Base-by-base conservation (phyloP, 495 filamentous ascomycete species). In the Evernia prunastri region DNA sequence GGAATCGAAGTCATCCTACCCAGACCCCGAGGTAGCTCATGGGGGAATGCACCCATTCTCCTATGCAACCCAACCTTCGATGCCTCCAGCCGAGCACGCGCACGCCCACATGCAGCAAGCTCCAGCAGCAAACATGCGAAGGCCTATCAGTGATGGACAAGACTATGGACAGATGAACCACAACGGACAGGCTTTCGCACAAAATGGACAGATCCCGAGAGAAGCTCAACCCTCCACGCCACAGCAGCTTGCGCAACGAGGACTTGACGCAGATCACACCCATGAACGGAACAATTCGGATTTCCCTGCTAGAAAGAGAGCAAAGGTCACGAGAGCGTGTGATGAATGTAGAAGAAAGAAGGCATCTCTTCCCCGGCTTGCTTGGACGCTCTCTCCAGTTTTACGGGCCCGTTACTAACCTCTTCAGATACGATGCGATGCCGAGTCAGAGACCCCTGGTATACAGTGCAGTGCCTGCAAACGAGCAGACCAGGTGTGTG, bases 321-420 rank as follows among this genome's bases (percentile, higher is more conserved):
- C 89, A 0, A 97, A 97, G 75, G 92, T 96, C 0, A 96, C 93
- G 4, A 81, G 92, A 33, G 93, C 93, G 1, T 97, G 93, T 67
- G 93, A 97, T 74, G 93, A 97, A 71, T 97, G 93, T 71, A 84
- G 93, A 58, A 83, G 93, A 59, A 97, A 97, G 74, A 97, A 97
- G 82, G 86, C 88, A 77, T 27, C 68, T 66, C 45, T 7, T 37
- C 10, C 10, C 20, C n/a, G 18, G 13, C 33, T 27, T 31, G 37
- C 17, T 43, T 17, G 25, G 17, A 25, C 10, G 49, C 49, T 4
- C 27, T 42, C 11, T 18, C 53, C 23, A 31, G 58, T 39, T 56
- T 37, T 18, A 20, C 59, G 40, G 40, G 35, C 53, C 68, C 75
- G 69, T 75, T 68, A 31, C 59, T 62, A 33, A 67, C 20, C 45